A percentile compares a stretch with the other conserved stretches of the same genome.
These are phyloP conservation scores for Yamadazyma dushanensis DNA, from an alignment of 1,139 yeast species.

Conservation along the genomic window DNA sequence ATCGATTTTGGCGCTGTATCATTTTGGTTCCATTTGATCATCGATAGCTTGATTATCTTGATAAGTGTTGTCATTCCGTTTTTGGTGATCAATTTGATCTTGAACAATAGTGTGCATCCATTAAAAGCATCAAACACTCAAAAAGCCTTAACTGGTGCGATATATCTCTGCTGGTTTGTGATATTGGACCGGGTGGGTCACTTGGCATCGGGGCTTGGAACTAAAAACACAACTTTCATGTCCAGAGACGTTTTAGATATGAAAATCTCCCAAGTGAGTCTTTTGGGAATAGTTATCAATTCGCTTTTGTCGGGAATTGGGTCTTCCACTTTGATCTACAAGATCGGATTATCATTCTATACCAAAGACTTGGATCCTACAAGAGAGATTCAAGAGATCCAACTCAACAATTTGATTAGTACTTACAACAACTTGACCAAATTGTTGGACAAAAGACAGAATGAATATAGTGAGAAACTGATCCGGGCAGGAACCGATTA, in stretches of 20 bases:
- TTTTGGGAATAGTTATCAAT: slow-evolving; percentile 71
- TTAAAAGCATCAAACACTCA: slow-evolving; percentile 8
- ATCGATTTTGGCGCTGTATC: slow-evolving; percentile 23
- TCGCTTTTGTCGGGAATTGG: slow-evolving; percentile 75
- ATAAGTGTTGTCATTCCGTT: slow-evolving; percentile 37
- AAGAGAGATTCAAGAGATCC: slow-evolving; percentile 5
- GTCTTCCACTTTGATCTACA: slow-evolving; percentile 63
- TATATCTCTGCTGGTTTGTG: slow-evolving; percentile 32
- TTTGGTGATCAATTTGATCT: slow-evolving; percentile 29
- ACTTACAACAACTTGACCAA: slow-evolving; percentile 41
- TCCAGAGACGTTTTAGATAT: slow-evolving; percentile 33
- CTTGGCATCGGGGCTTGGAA: slow-evolving; percentile 30
- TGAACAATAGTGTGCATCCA: slow-evolving; percentile 31
- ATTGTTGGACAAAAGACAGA: slow-evolving; percentile 32
- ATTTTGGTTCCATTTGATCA: slow-evolving; percentile 30
- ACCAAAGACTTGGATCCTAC: background rate
- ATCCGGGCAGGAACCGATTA: slow-evolving; percentile 30
- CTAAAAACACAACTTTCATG: slow-evolving; percentile 10
- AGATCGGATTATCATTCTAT: background rate
- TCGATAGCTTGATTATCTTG: slow-evolving; percentile 32
- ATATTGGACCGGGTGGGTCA: slow-evolving; percentile 38
- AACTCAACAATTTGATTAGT: slow-evolving; percentile 13
- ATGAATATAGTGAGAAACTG: slow-evolving; percentile 28
- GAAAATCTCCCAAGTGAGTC: slow-evolving; percentile 60
- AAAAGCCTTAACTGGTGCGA: slow-evolving; percentile 13